Evolutionary conservation across 192 early-diverging fungal genomes (phyloP).

Genomic region (Gamsiella multidivaricata): DNA sequence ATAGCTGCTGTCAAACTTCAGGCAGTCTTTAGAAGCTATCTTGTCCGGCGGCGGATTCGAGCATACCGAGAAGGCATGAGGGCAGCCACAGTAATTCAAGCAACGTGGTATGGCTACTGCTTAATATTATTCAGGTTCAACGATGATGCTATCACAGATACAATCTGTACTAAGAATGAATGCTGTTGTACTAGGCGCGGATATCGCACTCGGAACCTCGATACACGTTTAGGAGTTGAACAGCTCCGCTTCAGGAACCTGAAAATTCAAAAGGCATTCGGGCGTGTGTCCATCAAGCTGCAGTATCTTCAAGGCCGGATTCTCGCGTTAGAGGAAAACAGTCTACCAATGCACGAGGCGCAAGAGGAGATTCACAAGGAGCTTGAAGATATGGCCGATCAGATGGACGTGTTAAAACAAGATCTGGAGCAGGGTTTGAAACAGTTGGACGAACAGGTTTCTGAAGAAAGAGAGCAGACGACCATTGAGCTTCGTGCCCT

Average conservation of each 20-base stretch:
- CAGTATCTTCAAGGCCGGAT: conserved; percentile 48
- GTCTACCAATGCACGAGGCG: conserved; percentile 32
- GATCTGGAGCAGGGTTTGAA: conserved; percentile 45
- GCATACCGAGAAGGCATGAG: conserved; percentile 37
- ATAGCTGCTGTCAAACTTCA: conserved; percentile 43
- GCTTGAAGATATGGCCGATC: conserved; percentile 47
- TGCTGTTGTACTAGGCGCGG: no score
- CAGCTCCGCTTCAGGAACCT: conserved; percentile 51
- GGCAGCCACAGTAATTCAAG: conserved; percentile 46
- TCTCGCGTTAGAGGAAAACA: conserved; percentile 42
- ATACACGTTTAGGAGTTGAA: conserved; percentile 43
- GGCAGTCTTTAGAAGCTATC: conserved; percentile 35
- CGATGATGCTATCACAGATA: no score
- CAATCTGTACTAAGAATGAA: no score
- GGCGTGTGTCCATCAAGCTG: conserved; percentile 41
- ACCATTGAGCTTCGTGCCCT: conserved; percentile 39
- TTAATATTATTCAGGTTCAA: no score
- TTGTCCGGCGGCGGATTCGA: conserved; percentile 32
- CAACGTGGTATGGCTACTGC: conserved; percentile 21
- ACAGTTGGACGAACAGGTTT: conserved; percentile 43
- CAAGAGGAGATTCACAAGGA: conserved; percentile 49
- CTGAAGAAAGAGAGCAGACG: conserved; percentile 44
- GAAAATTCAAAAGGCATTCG: conserved; percentile 51
- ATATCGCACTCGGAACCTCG: conserved; percentile 36
- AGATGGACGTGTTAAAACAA: conserved; percentile 36